Evolutionary conservation across 331 rosid genomes (phyloP), one percentile per base, ranked within the genome.

Genomic region (Phaseolus coccineus): DNA sequence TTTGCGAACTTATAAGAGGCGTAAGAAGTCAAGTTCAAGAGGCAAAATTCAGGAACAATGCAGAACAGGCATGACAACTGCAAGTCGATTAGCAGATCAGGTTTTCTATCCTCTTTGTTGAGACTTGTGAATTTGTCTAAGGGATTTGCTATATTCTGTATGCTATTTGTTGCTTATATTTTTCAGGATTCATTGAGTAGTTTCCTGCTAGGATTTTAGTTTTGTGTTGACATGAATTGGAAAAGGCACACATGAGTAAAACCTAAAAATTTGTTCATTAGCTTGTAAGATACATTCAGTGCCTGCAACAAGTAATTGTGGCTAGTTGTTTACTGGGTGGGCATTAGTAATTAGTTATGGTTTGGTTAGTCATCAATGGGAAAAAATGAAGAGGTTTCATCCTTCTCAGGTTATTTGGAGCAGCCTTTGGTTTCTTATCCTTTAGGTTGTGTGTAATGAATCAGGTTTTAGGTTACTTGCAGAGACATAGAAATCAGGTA

Each of bases 1-100:
- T 66, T 24, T 93, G 78, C 88, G 56, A 71, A 96, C 99, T 79
- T 96, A 96, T 85, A 91, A 93, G 91, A 88, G 99, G 91, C 93
- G 97, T 25, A 93, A 86, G 85, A 89, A 69, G 84, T 88, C 76
- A 14, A 73, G 82, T 61, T 74, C 85, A 44, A 89, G 87, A 61
- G 84, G 86, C 73, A 82, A 82, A 82, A 75, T 79, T 58, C 83
- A 51, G 75, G 90, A 82, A 58, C 76, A 72, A 53, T 76, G 84
- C 61, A 81, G 83, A 79, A 75, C 69, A 73, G 67, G 47, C 74
- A 80, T 58, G 52, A 86, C 86, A 81, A 80, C 86, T 58, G 80
- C 82, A 25, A 81, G 81, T 79, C 91, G 68, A 9, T 16, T 77
- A 35, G 75, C 77, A 14, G 78, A 86, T 59, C 89, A 90, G 98